These are phyloP conservation scores for Dendrobium huoshanense DNA, from an alignment of 106 monocot genomes.

Conservation along the genomic window DNA sequence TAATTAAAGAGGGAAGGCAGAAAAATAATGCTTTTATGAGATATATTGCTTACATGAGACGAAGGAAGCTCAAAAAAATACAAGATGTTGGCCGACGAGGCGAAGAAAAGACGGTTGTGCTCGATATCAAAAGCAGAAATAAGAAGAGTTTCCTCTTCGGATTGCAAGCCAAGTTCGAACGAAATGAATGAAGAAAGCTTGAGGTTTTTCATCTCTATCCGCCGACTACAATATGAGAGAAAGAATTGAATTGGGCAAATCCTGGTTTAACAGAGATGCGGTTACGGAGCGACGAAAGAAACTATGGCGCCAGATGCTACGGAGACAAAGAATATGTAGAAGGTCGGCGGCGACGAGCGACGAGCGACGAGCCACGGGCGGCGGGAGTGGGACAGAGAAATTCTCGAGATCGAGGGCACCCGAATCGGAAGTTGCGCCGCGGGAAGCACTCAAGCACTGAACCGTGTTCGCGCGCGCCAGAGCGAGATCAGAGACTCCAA, in stretches of 20 bases:
- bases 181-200: slow-evolving; percentile 38
- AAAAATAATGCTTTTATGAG: neutral
- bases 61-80: slow-evolving; percentile 43
- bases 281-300: neutral
- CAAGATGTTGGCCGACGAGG: slow-evolving; percentile 65
- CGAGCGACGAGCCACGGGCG: neutral
- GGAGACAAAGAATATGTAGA: neutral
- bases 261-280: neutral
- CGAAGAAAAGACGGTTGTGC: slow-evolving; percentile 69
- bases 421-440: too few relatives aligned
- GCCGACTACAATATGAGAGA: neutral
- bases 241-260: neutral
- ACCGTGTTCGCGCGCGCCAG: too few relatives aligned
- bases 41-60: slow-evolving; percentile 28
- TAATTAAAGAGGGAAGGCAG: neutral
- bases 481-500: too few relatives aligned
- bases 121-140: slow-evolving; percentile 85
- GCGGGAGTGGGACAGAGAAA: neutral
- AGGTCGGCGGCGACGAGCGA: neutral
- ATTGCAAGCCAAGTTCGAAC: slow-evolving; percentile 42
- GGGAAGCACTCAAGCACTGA: too few relatives aligned
- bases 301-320: neutral
- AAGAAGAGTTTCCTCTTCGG: slow-evolving; percentile 44
- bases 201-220: slow-evolving; percentile 71
- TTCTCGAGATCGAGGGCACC: neutral